Evolutionary conservation across 2,329 filamentous ascomycete genomes (phyloP).

Genomic region (Verticillium albo-atrum): DNA sequence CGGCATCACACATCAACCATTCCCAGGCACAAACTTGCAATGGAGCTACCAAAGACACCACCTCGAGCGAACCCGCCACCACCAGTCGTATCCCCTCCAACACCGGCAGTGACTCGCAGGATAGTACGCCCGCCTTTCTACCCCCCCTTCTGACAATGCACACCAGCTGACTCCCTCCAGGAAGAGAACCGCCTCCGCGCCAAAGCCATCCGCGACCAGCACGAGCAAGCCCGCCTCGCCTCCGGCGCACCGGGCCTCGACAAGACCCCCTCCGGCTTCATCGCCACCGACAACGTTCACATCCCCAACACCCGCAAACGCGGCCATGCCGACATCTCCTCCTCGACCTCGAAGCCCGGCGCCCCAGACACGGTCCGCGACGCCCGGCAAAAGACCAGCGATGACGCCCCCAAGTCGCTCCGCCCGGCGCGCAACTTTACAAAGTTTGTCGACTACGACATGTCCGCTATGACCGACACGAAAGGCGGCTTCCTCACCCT

Average conservation of each 20-base stretch:
- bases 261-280: slow-evolving; percentile 63
- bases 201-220: slow-evolving; percentile 76
- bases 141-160: not conserved
- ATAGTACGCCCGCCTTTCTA: slow-evolving; percentile 38
- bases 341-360: slow-evolving; percentile 20
- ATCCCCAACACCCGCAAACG: slow-evolving; percentile 63
- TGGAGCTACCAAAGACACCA: slow-evolving; percentile 45
- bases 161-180: slow-evolving; percentile 34
- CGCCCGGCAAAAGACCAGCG: slow-evolving; percentile 49
- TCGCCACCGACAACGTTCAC: slow-evolving; percentile 62
- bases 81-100: slow-evolving; percentile 39
- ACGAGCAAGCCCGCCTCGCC: slow-evolving; percentile 57
- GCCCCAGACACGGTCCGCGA: slow-evolving; percentile 62
- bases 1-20: not conserved
- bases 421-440: slow-evolving; percentile 82
- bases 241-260: slow-evolving; percentile 36
- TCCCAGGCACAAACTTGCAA: slow-evolving; percentile 14
- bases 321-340: slow-evolving; percentile 54
- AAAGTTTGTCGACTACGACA: slow-evolving; percentile 96
- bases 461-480: slow-evolving; percentile 96
- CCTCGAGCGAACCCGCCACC: slow-evolving; percentile 25
- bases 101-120: slow-evolving; percentile 49
- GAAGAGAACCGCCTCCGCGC: slow-evolving; percentile 85
- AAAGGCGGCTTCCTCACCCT: slow-evolving; percentile 92
- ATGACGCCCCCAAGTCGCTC: slow-evolving; percentile 38